These are phyloP conservation scores for Ochetophila trinervis DNA, from an alignment of 306 rosid species.

Conservation along the genomic window DNA sequence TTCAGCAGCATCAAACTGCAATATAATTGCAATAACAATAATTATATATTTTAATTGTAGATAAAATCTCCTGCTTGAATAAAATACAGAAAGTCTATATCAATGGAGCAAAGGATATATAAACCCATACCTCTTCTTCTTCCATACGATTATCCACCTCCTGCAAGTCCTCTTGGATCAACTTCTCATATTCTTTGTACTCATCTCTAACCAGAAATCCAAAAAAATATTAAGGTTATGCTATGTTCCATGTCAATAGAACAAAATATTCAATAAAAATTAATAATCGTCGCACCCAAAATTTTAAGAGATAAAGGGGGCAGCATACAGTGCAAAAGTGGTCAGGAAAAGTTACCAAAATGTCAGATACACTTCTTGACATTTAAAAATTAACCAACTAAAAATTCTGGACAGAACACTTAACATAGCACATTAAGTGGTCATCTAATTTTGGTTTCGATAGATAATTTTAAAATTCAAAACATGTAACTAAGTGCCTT, in stretches of 20 bases:
- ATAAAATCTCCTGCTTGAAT: background rate
- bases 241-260: constrained; percentile 5
- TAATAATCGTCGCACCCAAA: background rate
- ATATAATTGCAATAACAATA: constrained; percentile 17
- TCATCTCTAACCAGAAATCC: constrained; percentile 61
- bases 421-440: background rate
- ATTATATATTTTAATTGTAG: too few relatives aligned
- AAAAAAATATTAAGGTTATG: constrained; percentile 24
- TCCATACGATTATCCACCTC: constrained; percentile 89
- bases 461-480: background rate
- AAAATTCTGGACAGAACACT: background rate
- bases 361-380: background rate
- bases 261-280: background rate
- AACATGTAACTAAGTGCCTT: too few relatives aligned
- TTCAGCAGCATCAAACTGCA: constrained; percentile 89
- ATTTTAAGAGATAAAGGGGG: background rate
- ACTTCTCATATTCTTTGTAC: constrained; percentile 91
- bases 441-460: background rate
- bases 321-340: background rate
- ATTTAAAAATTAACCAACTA: background rate
- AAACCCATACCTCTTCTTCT: constrained; percentile 80
- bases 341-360: background rate
- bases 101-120: constrained; percentile 10
- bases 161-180: constrained; percentile 89
- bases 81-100: background rate